Evolutionary conservation across 2,329 filamentous ascomycete genomes (phyloP), one percentile per base, ranked within the genome.

Genomic region (Penicillium vulpinum): DNA sequence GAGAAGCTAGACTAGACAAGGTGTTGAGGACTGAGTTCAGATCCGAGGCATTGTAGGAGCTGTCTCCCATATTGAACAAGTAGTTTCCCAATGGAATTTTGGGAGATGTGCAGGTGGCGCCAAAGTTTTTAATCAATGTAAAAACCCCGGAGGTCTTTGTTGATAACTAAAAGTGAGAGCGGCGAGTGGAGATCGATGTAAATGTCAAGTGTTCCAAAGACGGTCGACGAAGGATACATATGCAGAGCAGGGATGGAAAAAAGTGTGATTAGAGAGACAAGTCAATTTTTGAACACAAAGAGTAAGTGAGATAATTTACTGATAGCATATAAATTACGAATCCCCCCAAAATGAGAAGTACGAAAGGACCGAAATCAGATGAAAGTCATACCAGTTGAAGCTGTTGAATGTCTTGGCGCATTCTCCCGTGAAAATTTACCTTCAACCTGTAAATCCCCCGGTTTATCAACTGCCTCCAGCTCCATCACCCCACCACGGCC

Each of bases 21-120:
- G 76, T 77, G 55, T 66, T 64, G n/a, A 79, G 70, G 44, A 79
- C 71, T 8, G 75, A 73, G 29, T 71, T 71, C 38, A 79, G 66
- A 49, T 78, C 73, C 8, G 75, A 66, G 35, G 70, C 53, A 38
- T 71, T 65, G 40, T 71, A 68, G 44, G 57, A 60, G 64, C 68
- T 33, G 35, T 60, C 57, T 11, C 50, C 53, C 64, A 66, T 66
- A 18, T 18, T 56, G 31, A n/a, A n/a, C 39, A 10, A 15, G 4
- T 24, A 13, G 18, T 31, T 11, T n/a, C n/a, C 26, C 6, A 33
- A 15, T 16, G 35, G 2, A 13, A n/a, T 35, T 15, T 28, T 28
- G n/a, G 6, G n/a, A 21, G 11, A 49, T 18, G 11, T 8, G n/a
- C 10, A 26, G 5, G 22, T 21, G 18, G 8, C 4, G 28, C 5